phyloP scores from a whole-genome alignment of 106 monocot species.

The Apostasia ramifera region DNA sequence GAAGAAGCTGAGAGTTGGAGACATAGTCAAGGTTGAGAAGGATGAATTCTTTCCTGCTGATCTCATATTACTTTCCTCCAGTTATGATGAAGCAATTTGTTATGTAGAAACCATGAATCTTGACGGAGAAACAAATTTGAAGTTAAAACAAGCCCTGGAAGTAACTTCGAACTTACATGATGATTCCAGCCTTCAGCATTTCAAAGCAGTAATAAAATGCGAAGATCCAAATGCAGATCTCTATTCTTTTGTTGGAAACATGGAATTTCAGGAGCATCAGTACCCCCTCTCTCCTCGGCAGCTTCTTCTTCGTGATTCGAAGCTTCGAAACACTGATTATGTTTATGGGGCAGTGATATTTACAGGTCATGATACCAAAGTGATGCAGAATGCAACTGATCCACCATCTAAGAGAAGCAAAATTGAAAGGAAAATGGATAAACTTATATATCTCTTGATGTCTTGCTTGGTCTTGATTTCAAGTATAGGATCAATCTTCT shows the following conservation, averaged over 20 bases:
- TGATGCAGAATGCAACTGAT: conserved; percentile 81
- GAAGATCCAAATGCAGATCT: conserved; percentile 88
- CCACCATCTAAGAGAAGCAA: conserved; percentile 93
- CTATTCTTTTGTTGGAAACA: conserved; percentile 78
- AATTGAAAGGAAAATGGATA: conserved; percentile 86
- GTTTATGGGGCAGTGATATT: conserved; percentile 78
- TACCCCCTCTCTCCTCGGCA: conserved; percentile 83
- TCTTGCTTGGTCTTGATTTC: conserved; percentile 49
- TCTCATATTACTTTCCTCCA: conserved; percentile 75
- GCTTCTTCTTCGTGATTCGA: conserved; percentile 81
- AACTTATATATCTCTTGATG: conserved; percentile 67
- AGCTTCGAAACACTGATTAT: conserved; percentile 79
- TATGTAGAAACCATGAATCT: conserved; percentile 99
- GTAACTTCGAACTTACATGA: conserved; percentile 56
- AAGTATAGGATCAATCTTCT: conserved; percentile 62
- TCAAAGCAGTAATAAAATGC: conserved; percentile 58
- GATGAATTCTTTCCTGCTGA: conserved; percentile 89
- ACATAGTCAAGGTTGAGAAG: conserved; percentile 85
- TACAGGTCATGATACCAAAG: conserved; percentile 89
- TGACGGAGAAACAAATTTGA: conserved; percentile 92
- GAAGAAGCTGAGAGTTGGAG: conserved; percentile 75
- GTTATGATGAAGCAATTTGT: conserved; percentile 83
- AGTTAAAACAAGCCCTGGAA: conserved; percentile 74
- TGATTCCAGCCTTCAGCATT: conserved; percentile 41
- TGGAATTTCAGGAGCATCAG: conserved; percentile 46